Evolutionary conservation across 2,329 filamentous ascomycete species (phyloP).

Genomic region (Colletotrichum sp.): DNA sequence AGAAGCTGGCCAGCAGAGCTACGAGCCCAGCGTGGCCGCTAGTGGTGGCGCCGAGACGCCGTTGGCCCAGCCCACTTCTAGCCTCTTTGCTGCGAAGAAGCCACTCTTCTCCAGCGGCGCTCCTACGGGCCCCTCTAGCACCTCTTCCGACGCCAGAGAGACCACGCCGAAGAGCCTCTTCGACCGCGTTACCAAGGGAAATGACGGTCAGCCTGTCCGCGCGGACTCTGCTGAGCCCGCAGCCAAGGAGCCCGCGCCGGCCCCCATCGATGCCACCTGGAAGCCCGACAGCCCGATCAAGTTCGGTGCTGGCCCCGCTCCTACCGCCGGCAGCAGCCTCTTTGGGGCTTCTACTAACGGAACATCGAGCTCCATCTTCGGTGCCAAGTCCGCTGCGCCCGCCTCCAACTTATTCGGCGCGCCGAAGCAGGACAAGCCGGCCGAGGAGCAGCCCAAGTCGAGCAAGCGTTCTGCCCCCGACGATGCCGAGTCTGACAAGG

Average conservation of each 20-base stretch:
- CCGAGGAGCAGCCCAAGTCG: slow-evolving; percentile 27
- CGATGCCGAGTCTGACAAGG: slow-evolving; percentile 48
- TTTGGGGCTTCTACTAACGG: slow-evolving; percentile 27
- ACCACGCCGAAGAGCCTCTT: slow-evolving; percentile 57
- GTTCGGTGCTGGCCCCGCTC: slow-evolving; percentile 44
- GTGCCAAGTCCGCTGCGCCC: slow-evolving; percentile 36
- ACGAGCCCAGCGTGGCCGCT: slow-evolving; percentile 46
- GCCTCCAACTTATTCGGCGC: slow-evolving; percentile 41
- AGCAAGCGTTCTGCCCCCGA: slow-evolving; percentile 23
- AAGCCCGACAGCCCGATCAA: slow-evolving; percentile 58
- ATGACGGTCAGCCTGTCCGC: slow-evolving; percentile 54
- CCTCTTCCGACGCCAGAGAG: slow-evolving; percentile 47
- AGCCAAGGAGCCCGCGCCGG: slow-evolving; percentile 32
- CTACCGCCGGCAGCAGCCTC: slow-evolving; percentile 22
- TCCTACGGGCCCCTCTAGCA: slow-evolving; percentile 34
- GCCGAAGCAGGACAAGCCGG: slow-evolving; percentile 32
- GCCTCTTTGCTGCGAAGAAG: slow-evolving; percentile 35
- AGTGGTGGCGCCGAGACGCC: slow-evolving; percentile 46
- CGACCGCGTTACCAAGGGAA: slow-evolving; percentile 57
- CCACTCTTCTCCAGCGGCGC: slow-evolving; percentile 17
- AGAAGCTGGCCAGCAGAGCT: slow-evolving; percentile 46
- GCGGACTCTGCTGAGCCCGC: slow-evolving; percentile 29
- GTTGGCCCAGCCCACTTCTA: slow-evolving; percentile 36
- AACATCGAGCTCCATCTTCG: slow-evolving; percentile 37
- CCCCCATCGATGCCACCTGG: slow-evolving; percentile 51